Evolutionary conservation across 140 eudicot genomes (phyloP), one percentile per base, ranked within the genome.

Genomic region (Bidens hawaiensis): DNA sequence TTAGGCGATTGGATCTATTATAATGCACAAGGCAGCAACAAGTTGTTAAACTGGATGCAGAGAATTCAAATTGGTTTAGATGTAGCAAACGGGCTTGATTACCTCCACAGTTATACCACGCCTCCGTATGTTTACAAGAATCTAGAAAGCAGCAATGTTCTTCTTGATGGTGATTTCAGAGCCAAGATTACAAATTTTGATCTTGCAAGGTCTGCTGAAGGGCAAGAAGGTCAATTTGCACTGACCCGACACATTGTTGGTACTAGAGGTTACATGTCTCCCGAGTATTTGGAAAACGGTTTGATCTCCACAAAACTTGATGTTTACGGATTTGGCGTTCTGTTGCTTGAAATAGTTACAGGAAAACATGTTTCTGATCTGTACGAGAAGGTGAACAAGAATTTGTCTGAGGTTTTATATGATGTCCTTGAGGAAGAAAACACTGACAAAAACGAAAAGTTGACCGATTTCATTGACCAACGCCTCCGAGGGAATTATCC

Each of bases 231-330:
- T 61, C 76, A 85, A 12, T 83, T 81, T n/a, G 84, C 83, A 13
- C 62, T 86, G 83, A 90, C 97, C 7, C 75, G 93, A 55, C 95
- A 90, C 65, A 86, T 90, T 21, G 78, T 84, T 28, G 99, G 95
- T 70, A 83, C 87, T n/a, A 81, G 83, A 78, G 99, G 95, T 25
- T 89, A 85, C 81, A 86, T 94, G 95, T 83, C 99, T 38, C 99
- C 97, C 0, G 99, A 94, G 83, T 88, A 94, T 73, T 63, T 86
- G 73, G 97, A 88, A 48, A 79, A 94, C 43, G 99, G 97, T 10
- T 58, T 89, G 69, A 61, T 94, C 50, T 81, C 99, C 26, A 75
- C 97, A 42, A 88, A 94, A 94, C 95, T 94, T 19, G 99, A 94
- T 81, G 95, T 94, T 38, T 94, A 88, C 34, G 81, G 97, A 50